A percentile compares a stretch with the other conserved stretches of the same genome.
These are phyloP conservation scores for Centaurea solstitialis DNA, from an alignment of 129 eudicot genomes.

Conservation along the genomic window DNA sequence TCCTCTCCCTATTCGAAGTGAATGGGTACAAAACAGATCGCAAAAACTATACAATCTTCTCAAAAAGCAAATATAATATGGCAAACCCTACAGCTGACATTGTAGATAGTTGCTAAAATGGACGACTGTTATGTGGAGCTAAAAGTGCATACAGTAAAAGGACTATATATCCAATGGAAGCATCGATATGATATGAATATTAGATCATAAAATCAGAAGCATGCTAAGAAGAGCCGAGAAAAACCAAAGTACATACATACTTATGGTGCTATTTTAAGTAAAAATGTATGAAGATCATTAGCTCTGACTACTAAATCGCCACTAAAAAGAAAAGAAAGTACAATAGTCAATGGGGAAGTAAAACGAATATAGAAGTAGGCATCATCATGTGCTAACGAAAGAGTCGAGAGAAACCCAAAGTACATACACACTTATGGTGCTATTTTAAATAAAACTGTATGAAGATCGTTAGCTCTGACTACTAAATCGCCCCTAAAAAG, in stretches of 20 bases:
- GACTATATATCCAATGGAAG: slow-evolving; percentile 1
- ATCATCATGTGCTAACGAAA: neutral
- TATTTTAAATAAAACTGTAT: neutral
- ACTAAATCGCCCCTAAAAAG: neutral
- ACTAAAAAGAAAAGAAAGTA: neutral
- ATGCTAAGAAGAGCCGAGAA: neutral
- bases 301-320: neutral
- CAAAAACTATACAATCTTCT: slow-evolving; percentile 48
- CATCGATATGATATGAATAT: neutral
- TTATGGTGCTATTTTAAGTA: neutral
- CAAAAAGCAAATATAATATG: slow-evolving; percentile 25
- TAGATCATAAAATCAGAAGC: neutral
- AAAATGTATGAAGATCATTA: neutral
- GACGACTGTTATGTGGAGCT: neutral
- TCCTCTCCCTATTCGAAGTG: slow-evolving; percentile 94
- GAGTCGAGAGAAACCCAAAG: neutral
- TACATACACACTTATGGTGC: neutral
- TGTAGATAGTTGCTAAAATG: slow-evolving; percentile 11
- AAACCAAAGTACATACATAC: neutral
- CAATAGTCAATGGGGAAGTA: neutral
- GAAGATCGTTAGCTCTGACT: neutral
- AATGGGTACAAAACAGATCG: slow-evolving; percentile 66
- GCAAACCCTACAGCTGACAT: slow-evolving; percentile 17
- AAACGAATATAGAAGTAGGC: neutral
- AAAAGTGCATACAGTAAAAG: neutral